Base-by-base conservation (phyloP, 1,284 basidiomycete genomes). In the Ustilago vetiveriae region DNA sequence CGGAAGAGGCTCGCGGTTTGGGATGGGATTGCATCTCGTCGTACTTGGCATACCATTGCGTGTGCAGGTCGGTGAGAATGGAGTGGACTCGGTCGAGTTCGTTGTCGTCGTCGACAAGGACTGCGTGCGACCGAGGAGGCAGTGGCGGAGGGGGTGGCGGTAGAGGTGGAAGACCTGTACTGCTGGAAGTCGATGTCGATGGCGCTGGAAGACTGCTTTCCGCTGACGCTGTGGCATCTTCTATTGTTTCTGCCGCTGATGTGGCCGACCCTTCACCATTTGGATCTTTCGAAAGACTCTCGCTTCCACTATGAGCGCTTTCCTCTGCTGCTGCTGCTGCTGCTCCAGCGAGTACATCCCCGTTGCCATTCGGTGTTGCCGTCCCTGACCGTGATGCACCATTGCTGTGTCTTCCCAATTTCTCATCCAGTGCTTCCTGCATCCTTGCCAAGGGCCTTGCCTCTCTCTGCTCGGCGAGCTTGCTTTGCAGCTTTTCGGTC, bases 21-120 rank as follows among this genome's bases (percentile, higher is more conserved):
- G n/a, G n/a, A n/a, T n/a, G n/a, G 2, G 48, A 26, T 35, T 40
- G 56, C 17, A 58, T 53, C 16, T 23, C 17, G 27, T 69, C 66
- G 29, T 62, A 69, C 8, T 45, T 32, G 17, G 50, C 82, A 74
- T 90, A 95, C 84, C 91, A 96, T 35, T 85, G 86, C 17, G 36
- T 19, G 77, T 96, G 92, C 1, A 96, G 87, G 50, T 90, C 86
- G 42, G 87, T 85, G 42, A 97, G 84, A 22, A 96, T 85, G 90
- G 92, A 33, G 2, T 63, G 86, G 11, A 98, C 85, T 17, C 95
- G 86, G 14, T 85, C 84, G 41, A 98, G 85, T 83, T 98, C 95
- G n/a, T 82, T 79, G 81, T 98, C 95, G 67, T 94, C 88, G 60
- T 94, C 91, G 80, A 90, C 92, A 48, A 98, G 84, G 24, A 98